A percentile compares a stretch with the other conserved stretches of the same genome.
phyloP scores from a whole-genome alignment of 108 stramenopile species.

The Fistulifera pelliculosa region DNA sequence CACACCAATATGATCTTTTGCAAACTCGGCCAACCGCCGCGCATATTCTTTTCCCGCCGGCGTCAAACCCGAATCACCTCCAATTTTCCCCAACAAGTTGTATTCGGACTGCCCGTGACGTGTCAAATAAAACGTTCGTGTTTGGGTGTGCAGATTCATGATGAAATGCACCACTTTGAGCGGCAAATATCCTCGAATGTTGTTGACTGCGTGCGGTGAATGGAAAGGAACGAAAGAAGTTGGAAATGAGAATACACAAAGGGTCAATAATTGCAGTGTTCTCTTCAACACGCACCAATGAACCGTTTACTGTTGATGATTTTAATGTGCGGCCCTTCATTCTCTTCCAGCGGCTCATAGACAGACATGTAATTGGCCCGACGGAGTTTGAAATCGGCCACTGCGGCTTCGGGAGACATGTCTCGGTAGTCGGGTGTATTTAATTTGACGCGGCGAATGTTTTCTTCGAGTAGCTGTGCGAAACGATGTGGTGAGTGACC shows the following conservation, averaged over 20 bases:
- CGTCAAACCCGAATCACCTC: conserved; percentile 94
- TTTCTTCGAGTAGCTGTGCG: conserved; percentile 57
- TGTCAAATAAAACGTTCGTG: conserved; percentile 89
- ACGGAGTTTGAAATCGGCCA: conserved; percentile 77
- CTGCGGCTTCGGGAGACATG: conserved; percentile 60
- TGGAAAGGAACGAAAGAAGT: background rate
- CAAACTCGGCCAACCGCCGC: conserved; percentile 81
- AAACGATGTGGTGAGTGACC: background rate
- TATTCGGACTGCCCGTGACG: conserved; percentile 98
- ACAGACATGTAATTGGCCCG: conserved; percentile 75
- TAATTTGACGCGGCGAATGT: conserved; percentile 83
- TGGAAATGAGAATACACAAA: conserved; percentile 1
- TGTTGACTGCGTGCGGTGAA: conserved; percentile 32
- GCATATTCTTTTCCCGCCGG: conserved; percentile 87
- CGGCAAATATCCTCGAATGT: conserved; percentile 78
- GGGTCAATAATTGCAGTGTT: background rate
- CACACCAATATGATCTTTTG: conserved; percentile 64
- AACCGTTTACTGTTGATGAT: conserved; percentile 82
- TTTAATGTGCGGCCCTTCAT: conserved; percentile 73
- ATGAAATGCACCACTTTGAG: conserved; percentile 89
- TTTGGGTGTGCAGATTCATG: conserved; percentile 85
- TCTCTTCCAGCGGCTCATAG: conserved; percentile 85
- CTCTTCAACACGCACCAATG: conserved; percentile 23
- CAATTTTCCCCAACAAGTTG: conserved; percentile 96
- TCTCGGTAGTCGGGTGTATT: conserved; percentile 83